Evolutionary conservation across 305 asterid species (phyloP), one percentile per base, ranked within the genome.

Genomic region (Plantago rigida): DNA sequence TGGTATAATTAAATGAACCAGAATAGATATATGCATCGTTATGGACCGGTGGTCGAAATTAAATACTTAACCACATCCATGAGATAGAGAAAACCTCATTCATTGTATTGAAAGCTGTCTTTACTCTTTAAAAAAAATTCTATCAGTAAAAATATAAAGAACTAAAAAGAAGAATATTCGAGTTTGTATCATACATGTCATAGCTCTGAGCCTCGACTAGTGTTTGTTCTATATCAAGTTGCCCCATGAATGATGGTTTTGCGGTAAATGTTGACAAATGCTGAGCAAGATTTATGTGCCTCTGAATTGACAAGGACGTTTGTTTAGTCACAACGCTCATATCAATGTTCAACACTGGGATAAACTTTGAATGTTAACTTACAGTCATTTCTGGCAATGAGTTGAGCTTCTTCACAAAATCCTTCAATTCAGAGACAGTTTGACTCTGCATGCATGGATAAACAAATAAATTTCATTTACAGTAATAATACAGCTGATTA

Each of bases 371-470:
- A 73, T 64, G 63, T 53, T 62, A 58, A 74, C 96, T 83, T 77
- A 88, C 99, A 36, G 95, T 88, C 81, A 92, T 92, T 85, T 92
- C 99, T 0, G 99, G 99, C 79, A 92, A 81, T 48, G 96, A 86
- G 79, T 88, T 88, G 34, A 92, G 95, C 88, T 92, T 92, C 81
- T 86, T 92, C 66, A 92, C 99, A 71, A 92, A 92, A 75, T 92
- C 99, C 82, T 92, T 88, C 83, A 92, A 77, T 68, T 92, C 96
- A 53, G 99, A 88, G 47, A 88, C 99, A 17, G 89, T 75, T 71
- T 92, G 99, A 62, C 81, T 72, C 99, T 92, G 95, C 56, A 80
- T 51, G 67, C n/a, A 67, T 64, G 74, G 46, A 10, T 10, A 41
- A 14, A 15, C 45, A 17, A 48, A 13, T 22, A 6, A 52, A 26